Evolutionary conservation across 2,329 filamentous ascomycete genomes (phyloP), one percentile per base, ranked within the genome.

Genomic region (Bipolaris bicolor): DNA sequence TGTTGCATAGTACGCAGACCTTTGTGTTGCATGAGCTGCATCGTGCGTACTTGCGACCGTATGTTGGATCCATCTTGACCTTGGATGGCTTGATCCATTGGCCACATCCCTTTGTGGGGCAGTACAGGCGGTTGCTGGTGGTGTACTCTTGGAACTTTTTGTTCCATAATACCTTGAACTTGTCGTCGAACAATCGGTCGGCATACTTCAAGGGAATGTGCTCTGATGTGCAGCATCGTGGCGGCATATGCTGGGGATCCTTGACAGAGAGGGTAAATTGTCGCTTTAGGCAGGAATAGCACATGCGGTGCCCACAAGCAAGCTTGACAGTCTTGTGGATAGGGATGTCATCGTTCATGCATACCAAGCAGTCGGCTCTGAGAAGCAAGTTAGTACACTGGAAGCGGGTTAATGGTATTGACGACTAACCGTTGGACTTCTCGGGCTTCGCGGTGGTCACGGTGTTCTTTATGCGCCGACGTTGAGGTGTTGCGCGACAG

Each of bases 171-270:
- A 82, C 86, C 78, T 95, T 94, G 81, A 95, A 94, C 51, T 83
- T 81, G 55, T 82, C 72, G 68, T 90, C 85, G 69, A 96, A 92
- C 7, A 95, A 80, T 22, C 83, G 83, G 11, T 94, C 90, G 26
- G 94, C 92, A 71, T 92, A 87, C 64, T 87, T 88, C 6, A 92
- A 78, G 0, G 89, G 86, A 56, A 96, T 96, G 64, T 86, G 84
- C 11, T 91, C 86, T 18, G 83, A 69, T 3, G 85, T 89, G 76
- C 92, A 97, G 76, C 92, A 97, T 71, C 83, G 85, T 0, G 92
- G 92, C 16, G 92, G 91, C 91, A 96, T 96, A 64, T 91, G 88
- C 58, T 87, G 84, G 1, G 90, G 87, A 71, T 96, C 90, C 40
- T 83, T 88, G 60, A 93, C 81, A 10, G 91, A 95, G 59, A 91